These are phyloP conservation scores for Exophiala alcalophila DNA, from an alignment of 2,329 filamentous ascomycete genomes.

Conservation along the genomic window DNA sequence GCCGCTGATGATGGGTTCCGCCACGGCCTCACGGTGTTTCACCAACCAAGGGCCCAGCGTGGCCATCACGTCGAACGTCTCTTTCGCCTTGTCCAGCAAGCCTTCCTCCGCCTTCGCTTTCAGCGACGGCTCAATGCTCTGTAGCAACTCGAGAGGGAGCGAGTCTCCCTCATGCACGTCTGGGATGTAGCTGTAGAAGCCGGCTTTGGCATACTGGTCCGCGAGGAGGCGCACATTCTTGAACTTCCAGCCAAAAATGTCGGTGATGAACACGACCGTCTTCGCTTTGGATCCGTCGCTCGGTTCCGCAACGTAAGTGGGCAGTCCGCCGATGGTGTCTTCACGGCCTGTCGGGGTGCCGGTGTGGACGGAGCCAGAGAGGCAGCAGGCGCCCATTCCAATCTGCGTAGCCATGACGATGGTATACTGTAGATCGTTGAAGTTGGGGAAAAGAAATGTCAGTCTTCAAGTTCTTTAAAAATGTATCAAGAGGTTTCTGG, in stretches of 20 bases:
- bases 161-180: constrained; percentile 43
- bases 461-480: too few relatives aligned
- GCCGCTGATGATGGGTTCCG: constrained; percentile 43
- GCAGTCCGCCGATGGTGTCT: constrained; percentile 40
- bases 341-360: constrained; percentile 36
- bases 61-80: constrained; percentile 41
- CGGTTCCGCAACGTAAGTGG: constrained; percentile 47
- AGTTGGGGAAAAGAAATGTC: neutral
- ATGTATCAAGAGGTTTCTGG: too few relatives aligned
- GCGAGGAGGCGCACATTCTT: constrained; percentile 47
- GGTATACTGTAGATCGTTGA: neutral
- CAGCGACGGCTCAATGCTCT: constrained; percentile 44
- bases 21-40: constrained; percentile 43
- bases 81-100: constrained; percentile 41
- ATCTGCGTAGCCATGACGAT: constrained; percentile 39
- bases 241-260: constrained; percentile 52
- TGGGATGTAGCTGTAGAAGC: constrained; percentile 47
- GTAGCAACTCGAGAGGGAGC: constrained; percentile 40
- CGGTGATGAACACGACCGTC: constrained; percentile 47
- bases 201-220: constrained; percentile 47
- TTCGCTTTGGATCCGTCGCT: constrained; percentile 42
- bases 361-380: constrained; percentile 35
- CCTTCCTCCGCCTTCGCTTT: constrained; percentile 38
- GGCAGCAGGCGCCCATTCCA: constrained; percentile 44
- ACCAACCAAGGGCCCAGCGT: constrained; percentile 45